phyloP scores from a whole-genome alignment of 2,329 filamentous ascomycete genomes.

The Aspergillus ustus region DNA sequence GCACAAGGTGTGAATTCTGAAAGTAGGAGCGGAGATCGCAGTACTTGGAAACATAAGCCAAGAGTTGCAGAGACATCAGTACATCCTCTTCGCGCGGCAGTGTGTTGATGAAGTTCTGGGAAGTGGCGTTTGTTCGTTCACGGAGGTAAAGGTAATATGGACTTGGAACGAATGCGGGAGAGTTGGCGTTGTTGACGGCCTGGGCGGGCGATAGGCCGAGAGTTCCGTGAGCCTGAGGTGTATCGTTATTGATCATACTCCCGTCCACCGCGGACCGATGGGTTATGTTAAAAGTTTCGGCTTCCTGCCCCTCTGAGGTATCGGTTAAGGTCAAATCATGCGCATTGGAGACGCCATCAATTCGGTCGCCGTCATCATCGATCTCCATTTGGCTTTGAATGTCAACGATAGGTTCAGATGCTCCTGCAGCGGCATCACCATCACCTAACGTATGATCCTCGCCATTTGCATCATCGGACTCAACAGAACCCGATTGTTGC shows the following conservation, averaged over 20 bases:
- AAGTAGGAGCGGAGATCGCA: slow-evolving; percentile 96
- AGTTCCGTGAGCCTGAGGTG: slow-evolving; percentile 68
- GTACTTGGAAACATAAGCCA: slow-evolving; percentile 98
- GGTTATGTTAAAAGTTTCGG: slow-evolving; percentile 91
- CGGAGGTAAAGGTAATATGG: slow-evolving; percentile 79
- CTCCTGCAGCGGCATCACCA: slow-evolving; percentile 55
- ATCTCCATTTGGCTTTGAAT: slow-evolving; percentile 83
- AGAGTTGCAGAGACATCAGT: slow-evolving; percentile 92
- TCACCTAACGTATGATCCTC: slow-evolving; percentile 81
- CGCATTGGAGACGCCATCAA: slow-evolving; percentile 70
- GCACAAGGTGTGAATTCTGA: slow-evolving; percentile 91
- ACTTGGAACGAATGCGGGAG: slow-evolving; percentile 72
- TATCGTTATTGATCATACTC: slow-evolving; percentile 75
- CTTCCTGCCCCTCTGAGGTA: slow-evolving; percentile 82
- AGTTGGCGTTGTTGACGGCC: slow-evolving; percentile 65
- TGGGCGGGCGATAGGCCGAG: slow-evolving; percentile 75
- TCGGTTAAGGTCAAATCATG: slow-evolving; percentile 77
- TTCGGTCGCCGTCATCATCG: slow-evolving; percentile 81
- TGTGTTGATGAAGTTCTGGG: slow-evolving; percentile 77
- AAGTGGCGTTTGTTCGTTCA: slow-evolving; percentile 70
- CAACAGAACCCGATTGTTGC: slow-evolving; percentile 82
- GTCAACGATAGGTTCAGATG: slow-evolving; percentile 72
- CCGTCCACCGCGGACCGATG: slow-evolving; percentile 84
- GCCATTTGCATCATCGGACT: slow-evolving; percentile 82
- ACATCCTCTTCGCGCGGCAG: slow-evolving; percentile 98